Base-by-base conservation (phyloP, 2,329 filamentous ascomycete species). In the Metarhizium sp. region DNA sequence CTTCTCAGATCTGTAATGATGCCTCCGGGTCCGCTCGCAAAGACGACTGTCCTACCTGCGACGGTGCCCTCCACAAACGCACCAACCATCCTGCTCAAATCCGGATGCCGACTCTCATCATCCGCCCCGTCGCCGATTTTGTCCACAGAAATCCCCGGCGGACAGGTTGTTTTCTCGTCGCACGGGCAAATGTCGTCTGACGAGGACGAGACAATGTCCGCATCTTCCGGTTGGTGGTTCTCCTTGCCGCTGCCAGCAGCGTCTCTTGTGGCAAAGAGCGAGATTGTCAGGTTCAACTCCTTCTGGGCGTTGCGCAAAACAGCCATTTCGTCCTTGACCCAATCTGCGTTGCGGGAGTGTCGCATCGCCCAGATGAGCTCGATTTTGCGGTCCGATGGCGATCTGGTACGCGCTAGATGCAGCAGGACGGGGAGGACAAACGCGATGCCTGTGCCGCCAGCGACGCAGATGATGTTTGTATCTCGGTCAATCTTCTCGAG, bases 311-410 rank as follows among this genome's bases (percentile, higher is more conserved):
- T 69, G 4, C 69, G 69, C 10, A 87, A 68, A 6, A 73, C 59
- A 2, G 75, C 71, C 11, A 88, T 68, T 64, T 88, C 85, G 6
- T 71, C 63, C 30, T 70, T 67, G 10, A 87, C 71, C 84, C 85
- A 88, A 20, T 74, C 70, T 16, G 81, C 66, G 58, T 87, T 80
- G 6, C 67, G 64, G 6, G 70, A 70, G 45, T 78, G 76, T 14
- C 83, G 75, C 42, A 88, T 73, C 2, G 80, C 78, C 85, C 85
- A 88, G 55, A 87, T 71, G n/a, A 88, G 77, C 61, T 84, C 78
- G 2, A 87, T 65, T 57, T 72, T 75, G 52, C 76, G 70, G 54
- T 75, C 68, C 30, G 67, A 59, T 48, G 66, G 78, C 5, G 83
- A 68, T n/a, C 82, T 71, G 20, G 59, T 61, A 40, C 62, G 65